Evolutionary conservation across 2,329 filamentous ascomycete species (phyloP).

Genomic region (Cladorrhinum sp.): DNA sequence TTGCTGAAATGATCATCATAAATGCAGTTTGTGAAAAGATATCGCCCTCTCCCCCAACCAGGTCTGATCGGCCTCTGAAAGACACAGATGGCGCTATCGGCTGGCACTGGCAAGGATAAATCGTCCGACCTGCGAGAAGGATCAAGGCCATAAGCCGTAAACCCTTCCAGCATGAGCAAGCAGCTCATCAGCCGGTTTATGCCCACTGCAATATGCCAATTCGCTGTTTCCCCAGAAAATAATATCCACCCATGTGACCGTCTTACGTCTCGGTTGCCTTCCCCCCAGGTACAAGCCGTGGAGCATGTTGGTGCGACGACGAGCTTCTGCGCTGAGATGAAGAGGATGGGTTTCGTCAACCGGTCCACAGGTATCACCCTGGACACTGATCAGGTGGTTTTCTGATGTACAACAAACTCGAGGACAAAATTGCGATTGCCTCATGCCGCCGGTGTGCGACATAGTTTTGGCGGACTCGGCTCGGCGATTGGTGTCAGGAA

Average conservation of each 20-base stretch:
- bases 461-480: slow-evolving; percentile 6
- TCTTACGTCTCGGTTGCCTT: slow-evolving; percentile 24
- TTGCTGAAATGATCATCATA: slow-evolving; percentile 36
- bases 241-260: slow-evolving; percentile 19
- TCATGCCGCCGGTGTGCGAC: slow-evolving; percentile 13
- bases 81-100: neutral
- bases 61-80: neutral
- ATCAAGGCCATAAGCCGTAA: neutral
- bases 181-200: neutral
- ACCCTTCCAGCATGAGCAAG: neutral
- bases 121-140: neutral
- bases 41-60: neutral
- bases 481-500: neutral
- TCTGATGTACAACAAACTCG: neutral
- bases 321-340: slow-evolving; percentile 9
- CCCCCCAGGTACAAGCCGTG: slow-evolving; percentile 9
- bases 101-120: neutral
- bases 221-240: neutral
- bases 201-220: neutral
- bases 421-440: slow-evolving; percentile 1
- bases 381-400: slow-evolving; percentile 26
- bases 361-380: slow-evolving; percentile 31
- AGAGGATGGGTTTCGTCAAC: slow-evolving; percentile 16
- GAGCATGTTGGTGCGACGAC: neutral
- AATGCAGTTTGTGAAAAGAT: slow-evolving; percentile 16